Evolutionary conservation across 2,329 filamentous ascomycete species (phyloP).

Genomic region (Atkinsonella hypoxylon): DNA sequence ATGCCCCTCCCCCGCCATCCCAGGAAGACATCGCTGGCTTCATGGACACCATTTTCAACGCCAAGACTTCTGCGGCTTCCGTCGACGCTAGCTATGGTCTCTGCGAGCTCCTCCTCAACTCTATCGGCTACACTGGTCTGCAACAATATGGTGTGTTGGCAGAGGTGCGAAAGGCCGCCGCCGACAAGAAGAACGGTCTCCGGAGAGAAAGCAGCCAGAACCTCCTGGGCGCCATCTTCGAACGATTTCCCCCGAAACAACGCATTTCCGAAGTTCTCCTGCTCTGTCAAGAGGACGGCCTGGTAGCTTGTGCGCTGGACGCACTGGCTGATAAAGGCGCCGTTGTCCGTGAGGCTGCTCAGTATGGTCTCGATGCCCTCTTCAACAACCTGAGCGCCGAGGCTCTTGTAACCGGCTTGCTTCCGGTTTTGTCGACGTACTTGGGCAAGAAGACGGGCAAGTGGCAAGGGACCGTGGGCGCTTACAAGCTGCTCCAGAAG

Average conservation of each 20-base stretch:
- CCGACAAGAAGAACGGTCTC: constrained; percentile 85
- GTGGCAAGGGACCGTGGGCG: constrained; percentile 92
- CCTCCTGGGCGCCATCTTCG: constrained; percentile 83
- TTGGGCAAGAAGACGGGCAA: constrained; percentile 78
- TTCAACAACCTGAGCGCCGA: constrained; percentile 72
- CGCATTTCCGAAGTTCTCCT: constrained; percentile 71
- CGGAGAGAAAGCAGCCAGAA: constrained; percentile 89
- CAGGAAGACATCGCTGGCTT: constrained; percentile 54
- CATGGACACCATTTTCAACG: constrained; percentile 55
- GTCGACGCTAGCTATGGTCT: constrained; percentile 51
- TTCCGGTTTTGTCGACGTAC: constrained; percentile 66
- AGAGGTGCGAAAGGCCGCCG: constrained; percentile 59
- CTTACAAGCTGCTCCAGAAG: constrained; percentile 71
- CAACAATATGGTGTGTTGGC: constrained; percentile 40
- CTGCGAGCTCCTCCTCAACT: constrained; percentile 45
- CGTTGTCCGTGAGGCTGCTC: constrained; percentile 80
- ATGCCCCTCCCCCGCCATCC: constrained; percentile 44
- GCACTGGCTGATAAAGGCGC: constrained; percentile 80
- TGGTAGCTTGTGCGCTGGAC: constrained; percentile 67
- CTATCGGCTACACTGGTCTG: constrained; percentile 41
- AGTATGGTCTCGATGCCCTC: constrained; percentile 86
- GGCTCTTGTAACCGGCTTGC: constrained; percentile 67
- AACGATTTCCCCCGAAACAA: constrained; percentile 70
- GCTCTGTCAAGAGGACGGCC: constrained; percentile 64
- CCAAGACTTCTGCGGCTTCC: constrained; percentile 55